phyloP scores from a whole-genome alignment of 805 yeast genomes.

The Candida vartiovaarae region DNA sequence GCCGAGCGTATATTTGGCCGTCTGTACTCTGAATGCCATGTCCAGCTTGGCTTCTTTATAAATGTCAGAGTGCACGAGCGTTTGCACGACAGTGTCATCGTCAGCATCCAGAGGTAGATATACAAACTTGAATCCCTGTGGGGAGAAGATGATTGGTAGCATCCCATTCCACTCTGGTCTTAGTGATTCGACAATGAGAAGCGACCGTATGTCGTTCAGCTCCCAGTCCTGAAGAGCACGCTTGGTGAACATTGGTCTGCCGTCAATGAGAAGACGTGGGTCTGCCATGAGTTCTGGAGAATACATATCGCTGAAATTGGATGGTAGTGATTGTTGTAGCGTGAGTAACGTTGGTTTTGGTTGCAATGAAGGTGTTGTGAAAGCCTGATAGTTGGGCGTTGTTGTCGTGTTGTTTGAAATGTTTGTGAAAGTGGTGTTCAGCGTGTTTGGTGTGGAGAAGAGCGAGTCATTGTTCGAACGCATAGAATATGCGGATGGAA shows the following conservation, averaged over 20 bases:
- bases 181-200: slow-evolving; percentile 41
- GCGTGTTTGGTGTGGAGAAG: not conserved
- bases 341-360: slow-evolving; percentile 18
- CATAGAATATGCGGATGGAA: not conserved
- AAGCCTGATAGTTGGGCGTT: slow-evolving; percentile 2
- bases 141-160: slow-evolving; percentile 36
- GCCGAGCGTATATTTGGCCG: slow-evolving; percentile 56
- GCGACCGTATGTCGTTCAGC: slow-evolving; percentile 58
- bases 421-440: not conserved
- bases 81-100: slow-evolving; percentile 42
- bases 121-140: slow-evolving; percentile 37
- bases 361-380: not conserved
- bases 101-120: slow-evolving; percentile 48
- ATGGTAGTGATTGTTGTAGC: slow-evolving; percentile 47
- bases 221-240: slow-evolving; percentile 65
- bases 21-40: slow-evolving; percentile 42
- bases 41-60: slow-evolving; percentile 59
- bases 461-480: not conserved
- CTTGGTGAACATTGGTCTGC: slow-evolving; percentile 57
- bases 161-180: slow-evolving; percentile 50
- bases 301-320: slow-evolving; percentile 47
- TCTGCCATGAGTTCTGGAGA: slow-evolving; percentile 45
- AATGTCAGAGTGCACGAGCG: slow-evolving; percentile 52
- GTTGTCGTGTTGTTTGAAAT: not conserved
- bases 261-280: slow-evolving; percentile 39